Evolutionary conservation across 345 rosid species (phyloP).

Genomic region (Ceriops decandra): DNA sequence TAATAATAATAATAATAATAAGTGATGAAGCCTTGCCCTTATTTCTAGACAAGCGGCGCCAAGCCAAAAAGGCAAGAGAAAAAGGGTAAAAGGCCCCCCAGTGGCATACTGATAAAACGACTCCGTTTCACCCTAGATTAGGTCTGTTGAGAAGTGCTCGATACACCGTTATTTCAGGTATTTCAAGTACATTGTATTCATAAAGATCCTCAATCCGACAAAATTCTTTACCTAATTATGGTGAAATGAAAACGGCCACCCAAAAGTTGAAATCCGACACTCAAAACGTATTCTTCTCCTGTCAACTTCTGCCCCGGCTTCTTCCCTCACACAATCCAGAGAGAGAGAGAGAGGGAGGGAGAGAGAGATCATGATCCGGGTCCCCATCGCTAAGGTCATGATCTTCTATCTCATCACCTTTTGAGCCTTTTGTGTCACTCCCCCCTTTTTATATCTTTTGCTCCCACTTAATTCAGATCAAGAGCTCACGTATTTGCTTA

Average conservation of each 20-base stretch:
- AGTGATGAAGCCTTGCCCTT: too few species aligned
- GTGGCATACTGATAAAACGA: not conserved
- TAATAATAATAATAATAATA: too few species aligned
- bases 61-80: too few species aligned
- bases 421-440: not conserved
- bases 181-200: constrained; percentile 34
- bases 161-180: constrained; percentile 58
- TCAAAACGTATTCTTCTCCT: constrained; percentile 6
- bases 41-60: too few species aligned
- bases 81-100: accelerated
- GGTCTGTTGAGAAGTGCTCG: constrained; percentile 19
- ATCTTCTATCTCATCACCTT: constrained; percentile 36
- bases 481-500: not conserved
- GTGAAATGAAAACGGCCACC: constrained; percentile 28
- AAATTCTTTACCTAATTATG: constrained; percentile 22
- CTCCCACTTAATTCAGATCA: not conserved
- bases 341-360: constrained; percentile 17
- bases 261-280: constrained; percentile 29
- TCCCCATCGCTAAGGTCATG: constrained; percentile 40
- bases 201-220: constrained; percentile 21
- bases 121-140: not conserved
- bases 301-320: constrained; percentile 15
- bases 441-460: not conserved
- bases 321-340: not conserved
- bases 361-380: constrained; percentile 47